phyloP scores from a whole-genome alignment of 345 rosid genomes.

The Syzygium aromaticum region DNA sequence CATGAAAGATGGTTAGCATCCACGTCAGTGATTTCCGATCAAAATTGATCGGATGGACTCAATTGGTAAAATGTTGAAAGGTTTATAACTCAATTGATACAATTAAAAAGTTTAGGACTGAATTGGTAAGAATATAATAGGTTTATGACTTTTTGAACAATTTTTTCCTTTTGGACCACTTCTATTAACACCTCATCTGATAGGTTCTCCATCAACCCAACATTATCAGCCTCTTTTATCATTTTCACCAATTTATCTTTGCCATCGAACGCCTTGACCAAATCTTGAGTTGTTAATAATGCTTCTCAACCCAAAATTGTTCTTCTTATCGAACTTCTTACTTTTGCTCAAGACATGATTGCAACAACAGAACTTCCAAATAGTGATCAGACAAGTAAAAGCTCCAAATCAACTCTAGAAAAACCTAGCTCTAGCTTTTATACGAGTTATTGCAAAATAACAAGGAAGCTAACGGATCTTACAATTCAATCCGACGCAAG shows the following conservation, averaged over 20 bases:
- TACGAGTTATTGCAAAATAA: rapidly evolving
- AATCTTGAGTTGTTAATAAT: neutral
- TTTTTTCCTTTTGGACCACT: neutral
- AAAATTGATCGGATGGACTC: too few species aligned
- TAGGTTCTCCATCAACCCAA: neutral
- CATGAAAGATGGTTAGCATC: too few species aligned
- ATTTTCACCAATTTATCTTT: neutral
- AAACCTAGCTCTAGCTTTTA: neutral
- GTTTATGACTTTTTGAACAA: too few species aligned
- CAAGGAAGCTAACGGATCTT: neutral
- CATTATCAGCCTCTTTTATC: neutral
- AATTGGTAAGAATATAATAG: too few species aligned
- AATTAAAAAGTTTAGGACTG: too few species aligned
- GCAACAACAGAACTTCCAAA: neutral
- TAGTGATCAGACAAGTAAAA: neutral
- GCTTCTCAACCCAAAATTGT: neutral
- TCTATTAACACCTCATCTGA: neutral
- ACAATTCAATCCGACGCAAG: neutral
- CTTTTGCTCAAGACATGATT: neutral
- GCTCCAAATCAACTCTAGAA: neutral
- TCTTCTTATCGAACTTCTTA: neutral
- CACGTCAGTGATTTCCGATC: too few species aligned
- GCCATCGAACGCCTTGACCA: neutral
- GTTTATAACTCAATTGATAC: too few species aligned
- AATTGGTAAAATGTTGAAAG: too few species aligned